Evolutionary conservation across 768 basidiomycete genomes (phyloP), one percentile per base, ranked within the genome.

Genomic region (Gyrodon lividus): DNA sequence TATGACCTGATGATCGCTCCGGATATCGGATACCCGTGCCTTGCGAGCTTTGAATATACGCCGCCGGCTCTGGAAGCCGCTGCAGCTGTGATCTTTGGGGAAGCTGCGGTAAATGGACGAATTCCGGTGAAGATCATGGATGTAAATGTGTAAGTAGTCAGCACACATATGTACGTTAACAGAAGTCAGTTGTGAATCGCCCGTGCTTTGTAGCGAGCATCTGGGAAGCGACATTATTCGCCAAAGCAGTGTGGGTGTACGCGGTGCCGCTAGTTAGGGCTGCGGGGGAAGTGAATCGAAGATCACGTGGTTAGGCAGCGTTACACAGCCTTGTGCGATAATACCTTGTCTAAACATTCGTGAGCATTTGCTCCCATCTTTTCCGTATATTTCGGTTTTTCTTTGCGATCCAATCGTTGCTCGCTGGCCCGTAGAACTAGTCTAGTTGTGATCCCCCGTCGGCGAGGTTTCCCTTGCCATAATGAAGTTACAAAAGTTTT

Each of bases 21-120:
- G 5, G 61, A 67, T 10, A 52, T 58, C 2, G 61, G 56, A 54
- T 64, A 66, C 0, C 67, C 71, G 20, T 79, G 75, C 31, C 56
- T 86, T 3, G 77, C 72, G 16, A 80, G 79, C 38, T 85, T 81
- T 62, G 85, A 87, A 63, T 82, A 79, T 52, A 86, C 84, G 1
- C 56, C 63, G 1, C 65, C 72, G 1, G 85, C 79, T 6, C 61
- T 87, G 54, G 74, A 72, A 31, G 72, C 73, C 1, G 77, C 75
- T 4, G 72, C 66, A 1, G 64, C 58, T 0, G 71, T 77, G 23
- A 63, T 84, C 2, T 76, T 82, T 57, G 75, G 76, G 5, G 74
- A 56, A 12, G 6, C 20, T 14, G n/a, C 3, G 2, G 48, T 24
- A 3, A 17, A 17, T 12, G 59, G 57, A 43, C 51, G 50, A 1